These are phyloP conservation scores for Saccharomycopsis sp. DNA, from an alignment of 805 yeast species.

Conservation along the genomic window DNA sequence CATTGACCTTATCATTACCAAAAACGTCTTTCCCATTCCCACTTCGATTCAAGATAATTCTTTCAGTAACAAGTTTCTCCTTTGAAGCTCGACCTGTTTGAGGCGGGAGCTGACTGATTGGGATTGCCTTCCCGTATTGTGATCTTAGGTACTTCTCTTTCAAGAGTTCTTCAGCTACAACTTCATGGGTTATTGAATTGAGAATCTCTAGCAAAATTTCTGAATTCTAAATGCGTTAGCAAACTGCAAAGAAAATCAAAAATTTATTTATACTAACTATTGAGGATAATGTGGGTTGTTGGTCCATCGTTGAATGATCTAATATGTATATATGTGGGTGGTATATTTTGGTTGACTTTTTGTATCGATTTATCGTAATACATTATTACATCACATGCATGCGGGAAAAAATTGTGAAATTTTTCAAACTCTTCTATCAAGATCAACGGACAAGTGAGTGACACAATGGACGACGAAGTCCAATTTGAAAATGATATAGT, in stretches of 20 bases:
- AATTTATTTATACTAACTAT: background rate
- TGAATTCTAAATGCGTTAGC: conserved; percentile 8
- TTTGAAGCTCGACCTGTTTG: conserved; percentile 7
- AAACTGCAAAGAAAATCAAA: background rate
- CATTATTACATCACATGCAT: background rate
- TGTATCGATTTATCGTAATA: background rate
- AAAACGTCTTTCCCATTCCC: conserved; percentile 34
- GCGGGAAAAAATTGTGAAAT: background rate
- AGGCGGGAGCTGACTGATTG: conserved; percentile 17
- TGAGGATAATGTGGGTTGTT: conserved; percentile 5
- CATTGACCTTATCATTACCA: conserved; percentile 46
- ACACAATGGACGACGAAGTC: conserved; percentile 2
- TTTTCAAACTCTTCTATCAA: background rate
- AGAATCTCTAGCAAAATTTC: conserved; percentile 27
- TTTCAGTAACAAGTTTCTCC: conserved; percentile 12
- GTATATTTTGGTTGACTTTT: background rate
- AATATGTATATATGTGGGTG: background rate
- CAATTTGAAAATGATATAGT: background rate
- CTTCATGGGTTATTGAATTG: conserved; percentile 28
- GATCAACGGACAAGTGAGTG: background rate
- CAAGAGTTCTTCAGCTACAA: conserved; percentile 28
- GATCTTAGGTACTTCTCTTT: conserved; percentile 28
- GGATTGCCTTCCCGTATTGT: conserved; percentile 28
- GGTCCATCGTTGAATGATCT: background rate
- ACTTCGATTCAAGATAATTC: conserved; percentile 9